Evolutionary conservation across 208 protist genomes (phyloP).

Genomic region (Crithidia mellificae): DNA sequence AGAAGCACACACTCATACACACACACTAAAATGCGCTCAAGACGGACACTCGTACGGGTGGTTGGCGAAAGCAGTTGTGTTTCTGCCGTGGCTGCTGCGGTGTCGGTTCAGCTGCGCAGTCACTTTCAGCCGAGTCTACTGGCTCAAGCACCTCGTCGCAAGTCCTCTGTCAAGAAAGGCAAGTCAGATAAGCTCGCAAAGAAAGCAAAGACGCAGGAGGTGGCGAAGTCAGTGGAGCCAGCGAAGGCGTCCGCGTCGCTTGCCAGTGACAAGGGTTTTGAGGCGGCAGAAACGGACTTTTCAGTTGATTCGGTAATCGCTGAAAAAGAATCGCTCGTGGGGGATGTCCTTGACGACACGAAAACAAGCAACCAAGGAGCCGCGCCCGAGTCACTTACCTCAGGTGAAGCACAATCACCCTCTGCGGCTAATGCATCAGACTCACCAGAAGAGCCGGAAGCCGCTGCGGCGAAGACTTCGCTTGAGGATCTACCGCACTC

Average conservation of each 20-base stretch:
- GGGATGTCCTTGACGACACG: too few species aligned
- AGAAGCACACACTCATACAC: too few species aligned
- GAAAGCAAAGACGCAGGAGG: background rate
- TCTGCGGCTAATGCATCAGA: too few species aligned
- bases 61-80: background rate
- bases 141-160: slow-evolving; percentile 14
- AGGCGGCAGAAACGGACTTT: background rate
- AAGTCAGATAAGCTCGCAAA: background rate
- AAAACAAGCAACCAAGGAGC: too few species aligned
- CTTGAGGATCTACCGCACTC: too few species aligned
- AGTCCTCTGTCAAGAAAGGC: slow-evolving; percentile 3
- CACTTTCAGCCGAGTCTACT: background rate
- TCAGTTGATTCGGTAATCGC: background rate
- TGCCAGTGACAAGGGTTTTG: too few species aligned
- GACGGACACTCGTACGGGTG: slow-evolving; percentile 10
- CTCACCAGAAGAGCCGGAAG: too few species aligned
- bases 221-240: background rate
- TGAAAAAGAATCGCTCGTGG: background rate
- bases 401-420: too few species aligned
- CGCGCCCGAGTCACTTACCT: too few species aligned
- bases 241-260: background rate
- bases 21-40: slow-evolving; percentile 18
- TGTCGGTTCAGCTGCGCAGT: background rate
- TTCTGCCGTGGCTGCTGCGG: background rate
- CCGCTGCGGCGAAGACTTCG: too few species aligned